Evolutionary conservation across 2,329 filamentous ascomycete species (phyloP), one percentile per base, ranked within the genome.

Genomic region (Colletotrichum sp.): DNA sequence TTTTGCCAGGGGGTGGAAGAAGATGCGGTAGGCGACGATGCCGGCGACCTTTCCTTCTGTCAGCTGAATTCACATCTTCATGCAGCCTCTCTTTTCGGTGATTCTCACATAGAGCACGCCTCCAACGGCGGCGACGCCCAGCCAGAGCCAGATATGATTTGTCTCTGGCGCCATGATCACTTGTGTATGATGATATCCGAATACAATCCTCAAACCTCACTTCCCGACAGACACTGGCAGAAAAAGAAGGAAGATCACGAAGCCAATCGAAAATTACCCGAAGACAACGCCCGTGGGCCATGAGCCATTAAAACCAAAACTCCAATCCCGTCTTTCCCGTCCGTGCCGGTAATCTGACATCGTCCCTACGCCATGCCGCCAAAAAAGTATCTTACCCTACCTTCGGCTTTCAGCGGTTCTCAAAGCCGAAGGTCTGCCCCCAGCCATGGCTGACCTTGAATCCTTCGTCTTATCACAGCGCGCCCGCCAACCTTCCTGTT

Each of bases 1-100:
- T 74, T 90, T 91, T 21, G 92, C 89, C 12, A 94, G 84, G 5
- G 92, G 92, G 80, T 94, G 92, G 82, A 93, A 90, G 81, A 88
- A 92, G 73, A 93, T 79, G 71, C 91, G 87, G 81, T 93, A 93
- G 59, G 91, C 79, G 67, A 88, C 81, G 34, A 91, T 79, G 55
- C 83, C 84, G 70, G 83, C 76, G 60, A 81, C 80, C 88, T 89
- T 26, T 7, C 36, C 15, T 21, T 16, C 13, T 49, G 68, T 78
- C 57, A 79, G 78, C 34, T 67, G n/a, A n/a, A n/a, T n/a, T n/a
- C n/a, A 16, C 13, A n/a, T 15, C 7, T 49, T 9, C 6, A 59
- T 16, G 26, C 26, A 28, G 39, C 39, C 1, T 59, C 13, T 28
- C 2, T 24, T 18, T 28, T 6, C 1, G 26, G 21, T 69, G n/a